These are phyloP conservation scores for Eucalyptus regnans DNA, from an alignment of 345 rosid species.

Conservation along the genomic window DNA sequence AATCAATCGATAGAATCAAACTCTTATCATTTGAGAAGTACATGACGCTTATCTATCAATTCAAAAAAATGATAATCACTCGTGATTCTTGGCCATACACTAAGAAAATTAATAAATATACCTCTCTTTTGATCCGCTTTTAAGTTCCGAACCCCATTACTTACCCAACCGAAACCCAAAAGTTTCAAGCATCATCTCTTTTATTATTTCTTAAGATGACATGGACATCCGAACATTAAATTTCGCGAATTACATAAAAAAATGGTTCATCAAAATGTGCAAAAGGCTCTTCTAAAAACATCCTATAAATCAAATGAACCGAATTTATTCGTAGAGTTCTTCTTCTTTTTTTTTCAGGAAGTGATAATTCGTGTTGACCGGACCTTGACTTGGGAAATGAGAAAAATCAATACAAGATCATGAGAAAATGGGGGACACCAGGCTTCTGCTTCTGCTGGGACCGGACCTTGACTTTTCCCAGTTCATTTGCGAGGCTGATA, in stretches of 20 bases:
- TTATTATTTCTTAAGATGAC: background rate
- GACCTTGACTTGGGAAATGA: background rate
- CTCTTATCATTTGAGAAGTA: background rate
- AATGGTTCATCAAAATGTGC: background rate
- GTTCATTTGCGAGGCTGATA: background rate
- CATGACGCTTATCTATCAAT: rapidly evolving
- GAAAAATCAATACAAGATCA: no score
- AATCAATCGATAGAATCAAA: background rate
- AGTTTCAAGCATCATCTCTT: background rate
- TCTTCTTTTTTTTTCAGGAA: background rate
- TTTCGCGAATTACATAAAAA: background rate
- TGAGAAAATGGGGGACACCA: background rate
- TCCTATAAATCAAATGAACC: background rate
- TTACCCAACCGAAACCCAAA: background rate
- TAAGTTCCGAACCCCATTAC: background rate
- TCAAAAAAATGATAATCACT: background rate
- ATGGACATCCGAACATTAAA: background rate
- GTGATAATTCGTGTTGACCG: background rate
- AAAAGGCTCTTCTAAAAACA: background rate
- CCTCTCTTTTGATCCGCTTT: background rate
- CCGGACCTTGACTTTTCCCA: background rate
- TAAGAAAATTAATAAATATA: background rate
- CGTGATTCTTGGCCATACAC: background rate
- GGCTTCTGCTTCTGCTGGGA: background rate
- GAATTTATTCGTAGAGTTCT: background rate